A percentile compares a stretch with the other conserved stretches of the same genome.
Evolutionary conservation across 2,329 filamentous ascomycete species (phyloP).

Genomic region (Rhynchosporium graminicola): DNA sequence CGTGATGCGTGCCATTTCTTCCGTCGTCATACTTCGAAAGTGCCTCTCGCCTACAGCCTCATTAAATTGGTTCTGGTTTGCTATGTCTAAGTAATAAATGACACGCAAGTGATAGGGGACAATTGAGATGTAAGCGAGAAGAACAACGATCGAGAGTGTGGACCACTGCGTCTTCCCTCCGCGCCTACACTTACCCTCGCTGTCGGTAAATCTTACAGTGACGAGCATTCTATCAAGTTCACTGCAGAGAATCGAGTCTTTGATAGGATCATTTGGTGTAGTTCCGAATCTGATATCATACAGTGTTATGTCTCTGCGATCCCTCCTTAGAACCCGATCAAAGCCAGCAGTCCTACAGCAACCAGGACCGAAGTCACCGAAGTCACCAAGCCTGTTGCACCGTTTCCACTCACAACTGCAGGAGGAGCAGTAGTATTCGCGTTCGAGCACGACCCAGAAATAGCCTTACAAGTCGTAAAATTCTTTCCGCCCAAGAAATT

Average conservation of each 20-base stretch:
- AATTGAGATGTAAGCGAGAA: no score
- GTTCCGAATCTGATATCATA: neutral
- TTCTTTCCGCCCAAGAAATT: conserved; percentile 32
- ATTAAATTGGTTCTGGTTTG: no score
- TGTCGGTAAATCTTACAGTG: no score
- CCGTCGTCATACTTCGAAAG: no score
- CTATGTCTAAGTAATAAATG: no score
- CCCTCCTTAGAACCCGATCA: conserved; percentile 6
- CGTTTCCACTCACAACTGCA: conserved; percentile 11
- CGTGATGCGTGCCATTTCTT: no score
- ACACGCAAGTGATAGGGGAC: no score
- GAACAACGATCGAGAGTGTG: no score
- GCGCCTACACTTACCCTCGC: no score
- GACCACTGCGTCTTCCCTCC: no score
- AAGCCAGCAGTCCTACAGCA: neutral
- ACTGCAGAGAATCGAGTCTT: neutral
- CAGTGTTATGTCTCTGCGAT: neutral
- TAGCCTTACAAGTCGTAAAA: conserved; percentile 30
- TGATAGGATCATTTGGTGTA: neutral
- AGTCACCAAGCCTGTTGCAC: neutral
- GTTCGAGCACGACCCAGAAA: conserved; percentile 13
- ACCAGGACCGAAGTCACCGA: conserved; percentile 8
- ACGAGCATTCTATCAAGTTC: neutral
- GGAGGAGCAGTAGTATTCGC: conserved; percentile 12
- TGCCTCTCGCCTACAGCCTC: no score